Conservation (phyloP, 306 rosid genomes). For the Hippophae gyantsensis region DNA sequence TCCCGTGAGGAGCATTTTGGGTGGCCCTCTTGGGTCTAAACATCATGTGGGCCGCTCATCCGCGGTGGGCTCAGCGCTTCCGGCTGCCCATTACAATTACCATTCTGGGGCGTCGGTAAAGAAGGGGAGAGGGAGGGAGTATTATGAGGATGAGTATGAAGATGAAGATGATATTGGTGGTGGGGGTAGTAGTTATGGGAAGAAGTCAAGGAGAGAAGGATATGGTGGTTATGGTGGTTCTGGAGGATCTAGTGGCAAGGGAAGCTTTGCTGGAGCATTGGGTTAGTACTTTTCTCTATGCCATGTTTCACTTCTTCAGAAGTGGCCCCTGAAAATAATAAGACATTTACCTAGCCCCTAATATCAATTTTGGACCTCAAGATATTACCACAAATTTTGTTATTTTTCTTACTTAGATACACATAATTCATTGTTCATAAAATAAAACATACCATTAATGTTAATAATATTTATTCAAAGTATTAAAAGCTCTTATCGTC, state of each 20-base stretch:
- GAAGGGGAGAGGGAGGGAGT: conserved; percentile 66
- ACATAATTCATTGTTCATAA: no score
- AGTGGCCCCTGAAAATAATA: no score
- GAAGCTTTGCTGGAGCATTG: conserved; percentile 40
- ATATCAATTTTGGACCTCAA: no score
- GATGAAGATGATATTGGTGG: conserved; percentile 57
- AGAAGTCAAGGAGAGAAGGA: conserved; percentile 69
- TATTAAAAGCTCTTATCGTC: no score
- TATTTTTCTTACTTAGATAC: no score
- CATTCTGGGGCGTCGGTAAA: conserved; percentile 43
- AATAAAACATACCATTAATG: no score
- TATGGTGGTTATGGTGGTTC: conserved; percentile 51
- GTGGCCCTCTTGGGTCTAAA: conserved; percentile 44
- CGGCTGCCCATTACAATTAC: conserved; percentile 41
- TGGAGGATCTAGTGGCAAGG: conserved; percentile 60
- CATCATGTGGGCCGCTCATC: conserved; percentile 37
- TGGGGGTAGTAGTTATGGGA: conserved; percentile 36
- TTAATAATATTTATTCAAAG: no score
- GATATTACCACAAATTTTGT: no score
- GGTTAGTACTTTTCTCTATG: conserved; percentile 36
- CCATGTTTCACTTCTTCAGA: not conserved
- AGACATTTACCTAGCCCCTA: no score
- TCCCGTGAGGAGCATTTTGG: conserved; percentile 69
- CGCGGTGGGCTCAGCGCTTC: conserved; percentile 10
- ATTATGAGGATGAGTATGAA: conserved; percentile 67